Conservation (phyloP, 2,329 filamentous ascomycete species). For the Penicillium sp. region DNA sequence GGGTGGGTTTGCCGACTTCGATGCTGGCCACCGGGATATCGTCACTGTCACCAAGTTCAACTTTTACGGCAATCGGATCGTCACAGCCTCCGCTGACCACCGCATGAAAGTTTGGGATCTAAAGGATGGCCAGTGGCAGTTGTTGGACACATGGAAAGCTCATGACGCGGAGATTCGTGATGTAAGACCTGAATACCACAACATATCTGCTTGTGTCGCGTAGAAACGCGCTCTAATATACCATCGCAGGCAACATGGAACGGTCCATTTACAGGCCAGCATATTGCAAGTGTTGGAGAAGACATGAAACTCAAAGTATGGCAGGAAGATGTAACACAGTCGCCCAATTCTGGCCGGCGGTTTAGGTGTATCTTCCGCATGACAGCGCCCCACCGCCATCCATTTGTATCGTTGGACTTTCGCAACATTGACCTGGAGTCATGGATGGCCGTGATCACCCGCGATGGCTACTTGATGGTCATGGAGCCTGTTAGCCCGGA, state of each 20-base stretch:
- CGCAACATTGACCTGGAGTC: slow-evolving; percentile 81
- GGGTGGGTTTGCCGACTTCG: slow-evolving; percentile 44
- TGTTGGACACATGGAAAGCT: slow-evolving; percentile 85
- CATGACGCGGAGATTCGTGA: slow-evolving; percentile 89
- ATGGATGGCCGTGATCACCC: slow-evolving; percentile 79
- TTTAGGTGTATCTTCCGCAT: slow-evolving; percentile 71
- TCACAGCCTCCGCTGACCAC: slow-evolving; percentile 88
- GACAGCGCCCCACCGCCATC: slow-evolving; percentile 65
- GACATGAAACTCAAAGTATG: slow-evolving; percentile 90
- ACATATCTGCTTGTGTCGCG: neutral
- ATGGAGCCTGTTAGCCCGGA: slow-evolving; percentile 86
- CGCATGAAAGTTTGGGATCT: slow-evolving; percentile 88
- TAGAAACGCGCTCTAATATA: slow-evolving; percentile 19
- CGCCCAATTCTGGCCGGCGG: slow-evolving; percentile 70
- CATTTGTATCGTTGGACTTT: slow-evolving; percentile 78
- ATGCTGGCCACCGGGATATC: slow-evolving; percentile 58
- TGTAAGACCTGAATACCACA: slow-evolving; percentile 52
- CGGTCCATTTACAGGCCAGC: slow-evolving; percentile 82
- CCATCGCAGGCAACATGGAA: slow-evolving; percentile 80
- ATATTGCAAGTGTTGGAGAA: slow-evolving; percentile 83
- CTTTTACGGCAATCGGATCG: slow-evolving; percentile 85
- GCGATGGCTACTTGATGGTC: slow-evolving; percentile 76
- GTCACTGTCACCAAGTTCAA: slow-evolving; percentile 88
- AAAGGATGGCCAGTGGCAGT: slow-evolving; percentile 71
- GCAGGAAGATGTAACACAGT: slow-evolving; percentile 83